phyloP scores from a whole-genome alignment of 73 alveolate species.

The Paramecium pentaurelia region DNA sequence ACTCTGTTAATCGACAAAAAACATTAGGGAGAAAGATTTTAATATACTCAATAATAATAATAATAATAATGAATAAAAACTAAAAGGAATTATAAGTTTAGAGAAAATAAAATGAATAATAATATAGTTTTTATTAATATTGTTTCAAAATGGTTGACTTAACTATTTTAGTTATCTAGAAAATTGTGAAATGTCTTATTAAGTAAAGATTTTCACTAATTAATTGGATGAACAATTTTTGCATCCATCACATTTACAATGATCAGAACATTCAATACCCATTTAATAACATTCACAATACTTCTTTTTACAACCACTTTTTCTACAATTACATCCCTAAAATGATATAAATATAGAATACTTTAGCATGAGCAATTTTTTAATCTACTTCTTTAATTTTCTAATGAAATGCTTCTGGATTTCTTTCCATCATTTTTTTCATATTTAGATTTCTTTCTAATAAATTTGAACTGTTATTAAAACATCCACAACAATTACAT shows the following conservation, averaged over 20 bases:
- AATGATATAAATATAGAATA: background rate
- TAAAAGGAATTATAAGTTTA: background rate
- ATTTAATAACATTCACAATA: conserved; percentile 71
- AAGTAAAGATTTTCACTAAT: background rate
- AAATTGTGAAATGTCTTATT: background rate
- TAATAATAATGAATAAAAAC: background rate
- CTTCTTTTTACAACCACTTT: conserved; percentile 71
- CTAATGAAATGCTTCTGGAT: conserved; percentile 90
- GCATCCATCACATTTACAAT: conserved; percentile 63
- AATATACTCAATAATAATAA: background rate
- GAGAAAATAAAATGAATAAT: background rate
- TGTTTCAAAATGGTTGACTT: background rate
- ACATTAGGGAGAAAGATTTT: background rate
- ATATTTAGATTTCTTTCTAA: conserved; percentile 73
- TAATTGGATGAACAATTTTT: background rate
- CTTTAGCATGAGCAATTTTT: background rate
- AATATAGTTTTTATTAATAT: background rate
- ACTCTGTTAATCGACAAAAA: background rate
- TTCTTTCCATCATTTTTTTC: conserved; percentile 77
- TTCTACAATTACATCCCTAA: conserved; percentile 72
- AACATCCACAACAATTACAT: conserved; percentile 92
- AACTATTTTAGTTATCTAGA: background rate
- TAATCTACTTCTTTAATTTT: conserved; percentile 60
- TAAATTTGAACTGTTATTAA: conserved; percentile 82
- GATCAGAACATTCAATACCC: conserved; percentile 65